These are phyloP conservation scores for Ceratobasidium sp. DNA, from an alignment of 1,284 basidiomycete species.

Conservation along the genomic window DNA sequence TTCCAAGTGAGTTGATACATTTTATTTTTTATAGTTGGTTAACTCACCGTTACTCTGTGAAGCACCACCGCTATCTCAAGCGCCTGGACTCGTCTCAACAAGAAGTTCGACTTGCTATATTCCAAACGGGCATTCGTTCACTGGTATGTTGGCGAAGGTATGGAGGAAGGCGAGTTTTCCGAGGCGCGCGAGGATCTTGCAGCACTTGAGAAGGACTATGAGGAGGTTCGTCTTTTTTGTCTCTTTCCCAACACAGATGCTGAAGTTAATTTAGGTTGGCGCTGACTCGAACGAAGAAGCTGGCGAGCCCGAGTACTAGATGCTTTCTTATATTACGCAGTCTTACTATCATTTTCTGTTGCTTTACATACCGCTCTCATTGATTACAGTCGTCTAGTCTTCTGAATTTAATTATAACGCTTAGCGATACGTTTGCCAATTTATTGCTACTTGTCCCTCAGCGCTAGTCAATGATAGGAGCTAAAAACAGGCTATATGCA, in stretches of 20 bases:
- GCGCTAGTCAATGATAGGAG: background rate
- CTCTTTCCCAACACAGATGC: background rate
- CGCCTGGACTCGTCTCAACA: constrained; percentile 89
- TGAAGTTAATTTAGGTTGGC: constrained; percentile 45
- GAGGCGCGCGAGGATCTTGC: constrained; percentile 98
- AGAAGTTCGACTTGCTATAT: constrained; percentile 98
- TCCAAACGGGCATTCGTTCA: constrained; percentile 93
- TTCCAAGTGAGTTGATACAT: constrained; percentile 67
- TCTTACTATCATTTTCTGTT: background rate
- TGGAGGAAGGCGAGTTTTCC: constrained; percentile 99
- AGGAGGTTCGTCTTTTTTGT: constrained; percentile 72
- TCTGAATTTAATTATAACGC: background rate
- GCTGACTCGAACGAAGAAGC: constrained; percentile 48
- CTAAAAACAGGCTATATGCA: background rate
- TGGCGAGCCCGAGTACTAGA: constrained; percentile 48
- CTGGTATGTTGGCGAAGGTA: constrained; percentile 95
- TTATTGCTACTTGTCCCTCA: background rate
- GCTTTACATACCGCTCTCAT: constrained; percentile 18
- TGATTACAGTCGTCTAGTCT: background rate
- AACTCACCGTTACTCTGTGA: constrained; percentile 55
- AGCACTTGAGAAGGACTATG: constrained; percentile 96
- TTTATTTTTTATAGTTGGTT: background rate
- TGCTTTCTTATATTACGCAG: background rate
- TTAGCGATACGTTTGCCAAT: background rate
- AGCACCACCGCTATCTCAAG: constrained; percentile 94